A percentile compares a stretch with the other conserved stretches of the same genome.
These are phyloP conservation scores for Fraxinus latifolia DNA, from an alignment of 305 asterid species.

Conservation along the genomic window DNA sequence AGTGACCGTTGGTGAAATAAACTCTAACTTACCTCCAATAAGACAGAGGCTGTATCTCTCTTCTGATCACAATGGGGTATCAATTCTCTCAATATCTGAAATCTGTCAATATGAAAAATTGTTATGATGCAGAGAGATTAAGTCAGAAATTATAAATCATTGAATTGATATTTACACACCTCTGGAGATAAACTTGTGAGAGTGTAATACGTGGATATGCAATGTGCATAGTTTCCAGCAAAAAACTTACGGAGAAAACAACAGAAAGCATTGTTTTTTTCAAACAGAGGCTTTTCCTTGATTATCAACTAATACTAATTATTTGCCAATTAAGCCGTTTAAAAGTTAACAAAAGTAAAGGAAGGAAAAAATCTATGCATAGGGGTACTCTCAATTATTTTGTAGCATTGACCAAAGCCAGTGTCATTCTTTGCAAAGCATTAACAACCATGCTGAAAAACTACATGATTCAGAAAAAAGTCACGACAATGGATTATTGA, in stretches of 20 bases:
- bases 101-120: slow-evolving; percentile 33
- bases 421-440: neutral
- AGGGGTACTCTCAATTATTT: neutral
- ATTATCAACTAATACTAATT: neutral
- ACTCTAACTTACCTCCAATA: slow-evolving; percentile 43
- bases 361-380: neutral
- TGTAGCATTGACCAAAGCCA: neutral
- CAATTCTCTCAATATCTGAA: slow-evolving; percentile 63
- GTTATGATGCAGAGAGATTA: neutral
- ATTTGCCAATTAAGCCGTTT: neutral
- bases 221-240: neutral
- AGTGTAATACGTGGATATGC: neutral
- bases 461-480: neutral
- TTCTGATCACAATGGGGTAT: slow-evolving; percentile 67
- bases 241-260: neutral
- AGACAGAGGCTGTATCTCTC: slow-evolving; percentile 72
- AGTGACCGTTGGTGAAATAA: neutral
- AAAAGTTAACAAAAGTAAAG: neutral
- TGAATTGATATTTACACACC: neutral
- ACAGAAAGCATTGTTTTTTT: neutral
- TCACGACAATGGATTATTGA: neutral
- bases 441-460: neutral
- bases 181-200: neutral
- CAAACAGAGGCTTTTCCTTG: neutral
- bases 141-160: neutral